phyloP scores from a whole-genome alignment of 371 early-diverging fungal genomes.

The Zychaea mexicana region DNA sequence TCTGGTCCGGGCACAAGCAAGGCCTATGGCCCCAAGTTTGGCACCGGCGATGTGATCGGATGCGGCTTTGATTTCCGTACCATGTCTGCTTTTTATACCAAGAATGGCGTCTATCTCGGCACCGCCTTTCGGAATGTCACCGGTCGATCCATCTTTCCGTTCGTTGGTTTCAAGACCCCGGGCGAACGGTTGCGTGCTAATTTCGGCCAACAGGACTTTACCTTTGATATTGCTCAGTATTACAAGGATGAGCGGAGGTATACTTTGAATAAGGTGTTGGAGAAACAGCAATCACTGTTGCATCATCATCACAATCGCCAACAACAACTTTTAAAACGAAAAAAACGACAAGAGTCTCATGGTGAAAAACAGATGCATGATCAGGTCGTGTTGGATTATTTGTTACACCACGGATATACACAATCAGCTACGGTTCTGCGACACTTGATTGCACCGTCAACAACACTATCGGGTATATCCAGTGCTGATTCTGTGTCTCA shows the following conservation, averaged over 20 bases:
- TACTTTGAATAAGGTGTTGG: constrained; percentile 2
- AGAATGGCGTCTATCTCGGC: constrained; percentile 88
- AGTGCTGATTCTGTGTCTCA: not conserved
- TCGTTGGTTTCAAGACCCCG: constrained; percentile 83
- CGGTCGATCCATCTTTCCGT: constrained; percentile 60
- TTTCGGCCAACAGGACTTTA: constrained; percentile 71
- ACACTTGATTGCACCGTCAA: not conserved
- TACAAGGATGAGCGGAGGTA: constrained; percentile 31
- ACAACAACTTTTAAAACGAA: constrained; percentile 20
- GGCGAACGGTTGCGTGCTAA: constrained; percentile 83
- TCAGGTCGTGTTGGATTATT: constrained; percentile 18
- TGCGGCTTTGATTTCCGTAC: constrained; percentile 87
- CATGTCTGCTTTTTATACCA: constrained; percentile 82
- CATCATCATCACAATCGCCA: constrained; percentile 52
- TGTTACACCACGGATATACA: constrained; percentile 1
- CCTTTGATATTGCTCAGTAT: constrained; percentile 68
- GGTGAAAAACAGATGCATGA: constrained; percentile 3
- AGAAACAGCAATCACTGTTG: no score
- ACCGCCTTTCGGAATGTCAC: constrained; percentile 34
- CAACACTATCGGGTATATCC: no score
- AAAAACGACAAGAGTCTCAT: not conserved
- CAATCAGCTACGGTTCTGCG: constrained; percentile 5
- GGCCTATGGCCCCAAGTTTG: constrained; percentile 84
- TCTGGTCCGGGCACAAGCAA: constrained; percentile 72
- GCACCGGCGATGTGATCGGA: constrained; percentile 90